Conservation (phyloP, 1,284 basidiomycete species). For the Phellopilus nigrolimitatus region DNA sequence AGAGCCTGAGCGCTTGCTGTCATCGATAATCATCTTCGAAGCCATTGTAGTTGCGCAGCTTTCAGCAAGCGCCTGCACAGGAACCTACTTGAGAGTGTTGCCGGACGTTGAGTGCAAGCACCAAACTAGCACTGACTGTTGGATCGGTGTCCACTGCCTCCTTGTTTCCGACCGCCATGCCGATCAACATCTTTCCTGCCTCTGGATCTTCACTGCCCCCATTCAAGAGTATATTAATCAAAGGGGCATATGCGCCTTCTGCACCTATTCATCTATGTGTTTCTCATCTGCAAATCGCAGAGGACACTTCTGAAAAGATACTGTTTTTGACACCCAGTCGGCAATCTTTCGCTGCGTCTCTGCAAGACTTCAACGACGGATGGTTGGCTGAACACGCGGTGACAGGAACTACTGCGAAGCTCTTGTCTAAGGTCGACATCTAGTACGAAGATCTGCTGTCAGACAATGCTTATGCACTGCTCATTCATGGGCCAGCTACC, state of each 20-base stretch:
- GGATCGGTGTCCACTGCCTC: too few relatives aligned
- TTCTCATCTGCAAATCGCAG: slow-evolving; percentile 35
- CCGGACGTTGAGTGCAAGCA: too few relatives aligned
- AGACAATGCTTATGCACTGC: slow-evolving; percentile 16
- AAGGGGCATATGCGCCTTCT: slow-evolving; percentile 49
- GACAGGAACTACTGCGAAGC: slow-evolving; percentile 36
- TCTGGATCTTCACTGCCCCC: slow-evolving; percentile 36
- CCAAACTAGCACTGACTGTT: too few relatives aligned
- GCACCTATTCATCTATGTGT: slow-evolving; percentile 55
- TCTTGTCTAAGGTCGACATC: slow-evolving; percentile 46
- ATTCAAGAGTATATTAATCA: slow-evolving; percentile 46
- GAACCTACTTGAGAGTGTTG: too few relatives aligned
- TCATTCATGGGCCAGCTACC: slow-evolving; percentile 46
- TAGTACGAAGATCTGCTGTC: too few relatives aligned
- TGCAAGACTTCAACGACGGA: slow-evolving; percentile 49
- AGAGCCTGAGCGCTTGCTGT: neutral
- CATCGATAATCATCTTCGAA: neutral
- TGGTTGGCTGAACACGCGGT: slow-evolving; percentile 48
- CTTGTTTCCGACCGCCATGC: slow-evolving; percentile 31
- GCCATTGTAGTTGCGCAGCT: neutral
- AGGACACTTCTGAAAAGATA: slow-evolving; percentile 31
- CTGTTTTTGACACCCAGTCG: slow-evolving; percentile 53
- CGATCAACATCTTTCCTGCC: slow-evolving; percentile 36
- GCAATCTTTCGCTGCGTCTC: slow-evolving; percentile 33
- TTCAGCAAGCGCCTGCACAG: slow-evolving; percentile 1